Base-by-base conservation (phyloP, 2,329 filamentous ascomycete species). In the Stemphylium lycopersici region DNA sequence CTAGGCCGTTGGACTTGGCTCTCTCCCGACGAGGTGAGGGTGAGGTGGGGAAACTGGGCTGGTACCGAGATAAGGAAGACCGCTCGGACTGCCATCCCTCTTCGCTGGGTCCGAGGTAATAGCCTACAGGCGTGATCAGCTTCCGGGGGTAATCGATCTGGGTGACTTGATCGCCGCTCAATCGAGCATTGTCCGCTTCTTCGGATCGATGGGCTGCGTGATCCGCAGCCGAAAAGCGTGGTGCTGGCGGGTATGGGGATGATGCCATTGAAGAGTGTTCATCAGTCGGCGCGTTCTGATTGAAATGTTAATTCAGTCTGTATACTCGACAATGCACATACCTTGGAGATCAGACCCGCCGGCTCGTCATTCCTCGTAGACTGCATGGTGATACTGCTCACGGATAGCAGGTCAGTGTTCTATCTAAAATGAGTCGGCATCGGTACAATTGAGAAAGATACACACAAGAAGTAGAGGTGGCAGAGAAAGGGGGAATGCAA, bases 81-180 rank as follows among this genome's bases (percentile, higher is more conserved):
- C 46, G 10, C 0, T 13, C 10, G 2, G 46, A 50, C 7, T 29
- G 22, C 20, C 31, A 36, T 2, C 20, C 46, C 36, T 48, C 34
- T 10, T 10, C n/a, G 2, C 36, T 18, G 1, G 40, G 42, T 13
- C 26, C 29, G n/a, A 50, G 39, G 4, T 36, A 26, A 3, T 38
- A 50, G 16, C 46, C 51, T 18, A 32, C 33, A 3, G 46, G 46
- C 7, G 51, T 52, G 12, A 39, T 32, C n/a, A 39, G 39, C 7
- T 33, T 40, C 15, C 15, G 26, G 5, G 45, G 20, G 16, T 26
- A 45, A 10, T 45, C 32, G 16, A 26, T 12, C 18, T 18, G 42
- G 6, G 32, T 18, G 26, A 16, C 11, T 26, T 18, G 32, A 36
- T 24, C 22, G n/a, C 16, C 45, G n/a, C 6, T 15, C 12, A 15